Percentiles rank a stretch among this genome's conserved stretches.
phyloP scores from a whole-genome alignment of 2,329 filamentous ascomycete genomes.

The Truncatella angustata region DNA sequence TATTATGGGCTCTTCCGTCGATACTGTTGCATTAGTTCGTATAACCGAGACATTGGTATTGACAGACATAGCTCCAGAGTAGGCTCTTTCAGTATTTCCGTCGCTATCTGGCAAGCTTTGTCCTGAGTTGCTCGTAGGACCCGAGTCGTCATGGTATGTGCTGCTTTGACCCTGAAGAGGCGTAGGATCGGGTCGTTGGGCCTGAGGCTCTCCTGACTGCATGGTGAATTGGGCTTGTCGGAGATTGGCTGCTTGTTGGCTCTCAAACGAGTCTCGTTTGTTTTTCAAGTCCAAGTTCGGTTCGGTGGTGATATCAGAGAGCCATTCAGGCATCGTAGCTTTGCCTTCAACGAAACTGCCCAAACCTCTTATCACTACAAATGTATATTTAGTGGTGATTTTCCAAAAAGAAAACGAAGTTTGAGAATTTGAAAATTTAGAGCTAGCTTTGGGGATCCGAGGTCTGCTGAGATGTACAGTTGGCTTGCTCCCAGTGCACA shows the following conservation, averaged over 20 bases:
- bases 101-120: not conserved
- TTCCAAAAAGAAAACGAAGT: too few species aligned
- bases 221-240: not conserved
- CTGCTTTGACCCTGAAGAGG: not conserved
- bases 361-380: conserved; percentile 17
- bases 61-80: not conserved
- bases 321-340: conserved; percentile 17
- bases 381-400: not conserved
- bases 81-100: not conserved
- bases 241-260: conserved; percentile 12
- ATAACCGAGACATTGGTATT: not conserved
- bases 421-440: too few species aligned
- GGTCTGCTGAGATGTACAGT: too few species aligned
- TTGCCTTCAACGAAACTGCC: conserved; percentile 21
- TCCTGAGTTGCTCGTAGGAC: not conserved
- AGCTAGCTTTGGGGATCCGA: too few species aligned
- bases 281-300: conserved; percentile 12
- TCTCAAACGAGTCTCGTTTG: conserved; percentile 16
- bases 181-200: not conserved
- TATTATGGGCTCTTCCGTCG: conserved; percentile 1
- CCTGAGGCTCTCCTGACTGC: not conserved
- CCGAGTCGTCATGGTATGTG: not conserved
- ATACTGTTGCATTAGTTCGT: not conserved
- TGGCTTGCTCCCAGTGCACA: too few species aligned
- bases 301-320: conserved; percentile 6